Base-by-base conservation (phyloP, 306 rosid species). In the Urtica urens region DNA sequence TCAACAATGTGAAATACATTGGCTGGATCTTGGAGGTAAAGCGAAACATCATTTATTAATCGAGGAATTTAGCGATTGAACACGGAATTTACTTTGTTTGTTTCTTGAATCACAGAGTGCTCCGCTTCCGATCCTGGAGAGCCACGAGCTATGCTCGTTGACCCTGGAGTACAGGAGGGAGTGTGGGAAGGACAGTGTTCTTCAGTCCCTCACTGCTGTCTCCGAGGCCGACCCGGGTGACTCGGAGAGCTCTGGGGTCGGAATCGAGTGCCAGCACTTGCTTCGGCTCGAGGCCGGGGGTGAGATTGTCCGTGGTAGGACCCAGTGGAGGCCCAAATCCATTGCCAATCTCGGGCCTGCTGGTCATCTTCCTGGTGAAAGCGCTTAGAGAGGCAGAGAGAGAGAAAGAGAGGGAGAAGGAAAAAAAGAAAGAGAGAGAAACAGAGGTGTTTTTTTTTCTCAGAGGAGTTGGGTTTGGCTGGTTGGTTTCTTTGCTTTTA, bases 21-120 rank as follows among this genome's bases (percentile, higher is more conserved):
- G 99, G 96, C 70, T 92, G 99, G 99, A 73, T 92, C 72, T 88
- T 92, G 24, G 99, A 92, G 99, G 99, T 92, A 73, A 26, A 48
- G 40, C 10, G n/a, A n/a, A n/a, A n/a, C n/a, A n/a, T n/a, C n/a
- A n/a, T n/a, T n/a, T n/a, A n/a, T n/a, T n/a, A n/a, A n/a, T n/a
- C n/a, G n/a, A n/a, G n/a, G n/a, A n/a, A n/a, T n/a, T n/a, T n/a
- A n/a, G n/a, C n/a, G n/a, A n/a, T n/a, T n/a, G n/a, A n/a, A n/a
- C n/a, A n/a, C n/a, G n/a, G n/a, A n/a, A 15, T n/a, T 22, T 2
- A 0, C 2, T 39, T 22, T 39, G 20, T 39, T 10, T 39, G 39
- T 34, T 9, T 34, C 46, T 31, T 31, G 37, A 31, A 31, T 7
- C 37, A 31, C 88, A 92, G 99, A 86, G 96, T 82, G 93, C 99